Conservation (phyloP, 169 alveolate species). For the Plasmodium malariae region DNA sequence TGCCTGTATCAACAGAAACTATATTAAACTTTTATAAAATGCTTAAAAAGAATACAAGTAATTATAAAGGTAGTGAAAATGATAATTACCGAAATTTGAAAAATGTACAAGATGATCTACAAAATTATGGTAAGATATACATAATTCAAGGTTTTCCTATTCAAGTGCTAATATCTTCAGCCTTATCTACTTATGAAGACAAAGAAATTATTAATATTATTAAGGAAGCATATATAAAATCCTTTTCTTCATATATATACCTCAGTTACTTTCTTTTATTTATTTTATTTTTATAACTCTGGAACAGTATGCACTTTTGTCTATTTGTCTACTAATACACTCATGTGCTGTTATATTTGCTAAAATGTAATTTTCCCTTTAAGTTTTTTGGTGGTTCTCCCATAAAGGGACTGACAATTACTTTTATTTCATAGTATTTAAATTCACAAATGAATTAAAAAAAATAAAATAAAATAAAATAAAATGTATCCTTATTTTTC, state of each 20-base stretch:
- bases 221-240: constrained; percentile 2
- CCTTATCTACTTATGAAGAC: constrained; percentile 45
- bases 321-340: too few relatives aligned
- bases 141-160: constrained; percentile 88
- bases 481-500: too few relatives aligned
- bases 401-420: too few relatives aligned
- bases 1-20: constrained; percentile 89
- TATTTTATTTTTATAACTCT: constrained; percentile 1
- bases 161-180: constrained; percentile 84
- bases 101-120: constrained; percentile 81
- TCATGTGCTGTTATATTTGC: too few relatives aligned
- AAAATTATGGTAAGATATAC: constrained; percentile 85
- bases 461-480: too few relatives aligned
- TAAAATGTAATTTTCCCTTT: too few relatives aligned
- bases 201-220: constrained; percentile 2
- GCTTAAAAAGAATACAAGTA: constrained; percentile 82
- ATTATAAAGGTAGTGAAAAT: constrained; percentile 59
- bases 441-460: too few relatives aligned
- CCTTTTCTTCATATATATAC: constrained; percentile 1
- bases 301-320: too few relatives aligned
- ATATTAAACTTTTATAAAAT: constrained; percentile 88
- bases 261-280: neutral
- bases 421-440: too few relatives aligned
- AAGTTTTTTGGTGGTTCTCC: too few relatives aligned
- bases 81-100: constrained; percentile 86